phyloP scores from a whole-genome alignment of 345 rosid genomes.

The Geranium rotundifolium region DNA sequence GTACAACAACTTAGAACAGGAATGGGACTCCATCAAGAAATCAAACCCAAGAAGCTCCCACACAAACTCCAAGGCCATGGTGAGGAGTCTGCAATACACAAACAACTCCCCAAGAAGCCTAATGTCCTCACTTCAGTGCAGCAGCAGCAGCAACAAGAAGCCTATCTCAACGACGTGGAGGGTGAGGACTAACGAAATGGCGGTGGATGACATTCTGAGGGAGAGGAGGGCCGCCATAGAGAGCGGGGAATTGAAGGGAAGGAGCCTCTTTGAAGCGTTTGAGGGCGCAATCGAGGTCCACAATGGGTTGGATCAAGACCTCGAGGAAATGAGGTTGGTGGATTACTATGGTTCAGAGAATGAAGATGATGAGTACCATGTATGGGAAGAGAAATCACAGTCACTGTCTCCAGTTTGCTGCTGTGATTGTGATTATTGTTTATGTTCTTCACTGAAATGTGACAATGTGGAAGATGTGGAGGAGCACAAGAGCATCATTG shows the following conservation, averaged over 20 bases:
- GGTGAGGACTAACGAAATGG: slow-evolving; percentile 28
- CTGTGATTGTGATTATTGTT: no score
- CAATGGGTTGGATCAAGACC: no score
- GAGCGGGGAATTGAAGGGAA: slow-evolving; percentile 30
- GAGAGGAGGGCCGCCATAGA: slow-evolving; percentile 37
- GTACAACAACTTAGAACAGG: no score
- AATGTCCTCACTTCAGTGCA: slow-evolving; percentile 37
- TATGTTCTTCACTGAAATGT: no score
- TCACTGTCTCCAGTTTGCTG: no score
- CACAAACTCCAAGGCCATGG: slow-evolving; percentile 13
- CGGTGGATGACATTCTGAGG: slow-evolving; percentile 18
- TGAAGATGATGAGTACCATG: no score
- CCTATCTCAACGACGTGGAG: slow-evolving; percentile 20
- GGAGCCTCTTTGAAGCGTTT: slow-evolving; percentile 20
- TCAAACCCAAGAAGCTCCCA: slow-evolving; percentile 31
- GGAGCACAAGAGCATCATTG: no score
- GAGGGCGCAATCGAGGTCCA: no score
- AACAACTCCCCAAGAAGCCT: slow-evolving; percentile 37
- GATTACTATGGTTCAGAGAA: no score
- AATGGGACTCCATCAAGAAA: slow-evolving; percentile 10
- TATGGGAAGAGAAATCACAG: no score
- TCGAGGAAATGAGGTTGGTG: no score
- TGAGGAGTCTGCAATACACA: slow-evolving; percentile 12
- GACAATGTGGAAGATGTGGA: no score
- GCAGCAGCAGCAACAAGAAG: slow-evolving; percentile 3